Base-by-base conservation (phyloP, 768 basidiomycete genomes). In the Lactarius evosmus region DNA sequence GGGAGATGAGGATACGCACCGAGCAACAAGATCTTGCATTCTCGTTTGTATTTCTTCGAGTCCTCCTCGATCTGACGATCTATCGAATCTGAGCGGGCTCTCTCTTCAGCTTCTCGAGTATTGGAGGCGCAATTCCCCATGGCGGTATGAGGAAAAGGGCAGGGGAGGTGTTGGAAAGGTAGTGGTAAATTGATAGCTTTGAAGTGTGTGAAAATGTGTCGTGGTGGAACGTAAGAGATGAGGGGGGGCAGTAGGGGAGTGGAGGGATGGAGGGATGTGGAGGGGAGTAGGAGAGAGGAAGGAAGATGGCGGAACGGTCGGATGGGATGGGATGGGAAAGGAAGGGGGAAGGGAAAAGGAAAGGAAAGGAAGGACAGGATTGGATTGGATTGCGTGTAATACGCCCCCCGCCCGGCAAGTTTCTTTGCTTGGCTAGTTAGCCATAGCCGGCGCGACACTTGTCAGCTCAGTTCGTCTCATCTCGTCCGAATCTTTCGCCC, bases 1-100 rank as follows among this genome's bases (percentile, higher is more conserved):
- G 8, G 56, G 25, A 59, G 30, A 5, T 29, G 16, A 17, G 25
- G 16, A 27, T 19, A 66, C 91, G 57, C 66, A 91, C 93, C 95
- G n/a, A 97, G 79, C 16, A 97, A 78, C 25, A 97, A 76, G 69
- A 97, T 95, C 82, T 95, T 95, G 79, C 92, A 95, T 73, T 95
- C 94, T 70, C 87, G 85, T 73, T 88, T 87, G 67, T 88, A 89
- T 74, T 82, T 86, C 74, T 84, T 86, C 17, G 82, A 82, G 74
- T 95, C 95, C 76, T 95, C 93, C 72, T 95, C 92, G 58, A 95
- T 83, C 75, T 85, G 82, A 67, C 82, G 84, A 80, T 95, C 93
- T 69, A 95, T 95, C 71, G 79, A 78, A 73, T 88, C 87, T 19
- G 87, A 89, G 72, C 79, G 79, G 54, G 82, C 80, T 72, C 82